Conservation (phyloP, 106 monocot species). For the Allium sativum region DNA sequence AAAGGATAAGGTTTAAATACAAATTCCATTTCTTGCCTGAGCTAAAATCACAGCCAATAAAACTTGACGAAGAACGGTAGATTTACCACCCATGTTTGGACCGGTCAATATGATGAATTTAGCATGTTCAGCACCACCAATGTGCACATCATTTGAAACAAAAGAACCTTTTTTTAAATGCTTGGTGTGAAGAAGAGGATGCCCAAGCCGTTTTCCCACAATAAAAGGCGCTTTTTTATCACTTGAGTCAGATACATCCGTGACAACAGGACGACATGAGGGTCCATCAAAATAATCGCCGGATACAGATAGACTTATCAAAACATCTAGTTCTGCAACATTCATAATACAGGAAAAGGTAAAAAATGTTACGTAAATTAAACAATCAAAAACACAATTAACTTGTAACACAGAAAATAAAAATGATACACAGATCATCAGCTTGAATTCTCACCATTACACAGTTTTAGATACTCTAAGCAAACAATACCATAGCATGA, state of each 20-base stretch:
- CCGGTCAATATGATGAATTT: constrained; percentile 87
- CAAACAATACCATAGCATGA: no score
- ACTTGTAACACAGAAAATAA: no score
- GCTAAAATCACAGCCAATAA: constrained; percentile 85
- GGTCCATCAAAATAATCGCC: constrained; percentile 76
- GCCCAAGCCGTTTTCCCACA: constrained; percentile 54
- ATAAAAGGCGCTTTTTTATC: constrained; percentile 32
- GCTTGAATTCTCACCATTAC: no score
- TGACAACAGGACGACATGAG: constrained; percentile 63
- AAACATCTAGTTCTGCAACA: constrained; percentile 76
- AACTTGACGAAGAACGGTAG: constrained; percentile 90
- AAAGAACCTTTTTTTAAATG: constrained; percentile 65
- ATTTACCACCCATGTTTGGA: constrained; percentile 99
- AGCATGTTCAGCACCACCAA: constrained; percentile 51
- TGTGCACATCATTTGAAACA: constrained; percentile 77
- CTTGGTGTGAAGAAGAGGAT: constrained; percentile 71
- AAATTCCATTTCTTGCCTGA: constrained; percentile 29
- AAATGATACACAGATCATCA: no score
- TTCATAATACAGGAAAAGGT: neutral
- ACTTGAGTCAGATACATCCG: constrained; percentile 18
- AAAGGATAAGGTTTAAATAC: no score
- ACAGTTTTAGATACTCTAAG: no score
- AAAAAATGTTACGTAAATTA: neutral
- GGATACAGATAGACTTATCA: constrained; percentile 77
- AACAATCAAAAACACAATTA: no score